Percentiles rank a stretch among this genome's conserved stretches.
These are phyloP conservation scores for Ustilago sp. DNA, from an alignment of 1,284 basidiomycete genomes.

Conservation along the genomic window DNA sequence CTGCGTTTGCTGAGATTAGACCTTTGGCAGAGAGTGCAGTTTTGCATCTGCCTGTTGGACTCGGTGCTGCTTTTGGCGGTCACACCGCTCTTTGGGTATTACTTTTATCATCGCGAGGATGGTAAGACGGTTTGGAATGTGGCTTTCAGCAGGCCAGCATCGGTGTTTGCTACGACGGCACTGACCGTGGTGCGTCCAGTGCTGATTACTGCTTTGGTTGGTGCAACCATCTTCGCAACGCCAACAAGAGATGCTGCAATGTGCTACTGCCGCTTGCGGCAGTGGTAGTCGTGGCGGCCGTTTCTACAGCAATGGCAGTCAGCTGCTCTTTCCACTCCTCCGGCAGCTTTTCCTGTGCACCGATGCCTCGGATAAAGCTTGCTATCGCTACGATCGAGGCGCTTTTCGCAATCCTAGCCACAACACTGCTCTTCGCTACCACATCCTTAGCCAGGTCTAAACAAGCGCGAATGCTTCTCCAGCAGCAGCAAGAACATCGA, in stretches of 20 bases:
- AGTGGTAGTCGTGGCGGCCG: background rate
- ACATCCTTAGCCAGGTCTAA: background rate
- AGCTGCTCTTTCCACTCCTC: slow-evolving; percentile 6
- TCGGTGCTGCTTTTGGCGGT: slow-evolving; percentile 6
- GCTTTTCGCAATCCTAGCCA: slow-evolving; percentile 7
- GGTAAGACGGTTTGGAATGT: slow-evolving; percentile 10
- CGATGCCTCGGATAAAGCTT: slow-evolving; percentile 2
- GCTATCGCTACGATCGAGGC: slow-evolving; percentile 6
- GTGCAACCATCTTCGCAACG: background rate
- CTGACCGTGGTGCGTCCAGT: slow-evolving; percentile 2
- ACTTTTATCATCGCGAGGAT: background rate
- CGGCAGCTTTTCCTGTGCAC: background rate
- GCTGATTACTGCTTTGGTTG: background rate
- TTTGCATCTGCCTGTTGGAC: slow-evolving; percentile 12
- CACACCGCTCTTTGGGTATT: slow-evolving; percentile 12
- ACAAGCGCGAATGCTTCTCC: background rate
- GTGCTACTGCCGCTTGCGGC: background rate
- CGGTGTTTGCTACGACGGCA: slow-evolving; percentile 11
- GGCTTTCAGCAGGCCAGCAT: background rate
- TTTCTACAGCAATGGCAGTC: background rate
- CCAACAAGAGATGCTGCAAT: background rate
- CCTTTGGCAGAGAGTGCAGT: slow-evolving; percentile 3
- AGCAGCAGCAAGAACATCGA: slow-evolving; percentile 2
- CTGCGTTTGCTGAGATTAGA: background rate
- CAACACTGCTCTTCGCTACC: background rate